phyloP scores from a whole-genome alignment of 768 basidiomycete species.

The Holtermanniella nyarrowii region DNA sequence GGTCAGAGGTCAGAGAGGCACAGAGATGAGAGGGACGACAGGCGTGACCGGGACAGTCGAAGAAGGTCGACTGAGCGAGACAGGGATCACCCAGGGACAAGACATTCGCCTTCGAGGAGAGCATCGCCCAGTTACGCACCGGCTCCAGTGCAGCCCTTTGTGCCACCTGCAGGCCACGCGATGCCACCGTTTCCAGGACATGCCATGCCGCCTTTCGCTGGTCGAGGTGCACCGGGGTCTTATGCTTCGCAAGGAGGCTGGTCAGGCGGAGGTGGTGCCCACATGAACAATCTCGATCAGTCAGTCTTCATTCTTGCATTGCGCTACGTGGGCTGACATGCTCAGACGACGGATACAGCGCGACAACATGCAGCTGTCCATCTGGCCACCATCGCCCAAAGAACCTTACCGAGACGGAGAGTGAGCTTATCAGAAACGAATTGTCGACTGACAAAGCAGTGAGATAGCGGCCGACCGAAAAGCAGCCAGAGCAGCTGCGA shows the following conservation, averaged over 20 bases:
- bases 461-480: slow-evolving; percentile 24
- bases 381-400: slow-evolving; percentile 39
- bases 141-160: slow-evolving; percentile 2
- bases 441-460: slow-evolving; percentile 8
- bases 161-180: too few relatives aligned
- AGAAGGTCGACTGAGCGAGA: not conserved
- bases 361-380: slow-evolving; percentile 30
- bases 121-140: not conserved
- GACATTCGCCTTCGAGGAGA: slow-evolving; percentile 5
- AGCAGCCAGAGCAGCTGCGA: slow-evolving; percentile 11
- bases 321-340: not conserved
- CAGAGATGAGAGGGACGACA: not conserved
- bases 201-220: slow-evolving; percentile 2
- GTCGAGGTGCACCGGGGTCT: not conserved
- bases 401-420: slow-evolving; percentile 33
- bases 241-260: not conserved
- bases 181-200: too few relatives aligned
- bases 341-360: slow-evolving; percentile 29
- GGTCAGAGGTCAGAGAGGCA: slow-evolving; percentile 1
- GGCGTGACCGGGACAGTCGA: slow-evolving; percentile 2
- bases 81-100: too few relatives aligned
- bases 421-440: slow-evolving; percentile 11
- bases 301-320: slow-evolving; percentile 10
- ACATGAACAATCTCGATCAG: slow-evolving; percentile 28
- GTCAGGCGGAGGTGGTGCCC: too few relatives aligned